Evolutionary conservation across 2,329 filamentous ascomycete genomes (phyloP), one percentile per base, ranked within the genome.

Genomic region (Pseudofabraea citricarpa): DNA sequence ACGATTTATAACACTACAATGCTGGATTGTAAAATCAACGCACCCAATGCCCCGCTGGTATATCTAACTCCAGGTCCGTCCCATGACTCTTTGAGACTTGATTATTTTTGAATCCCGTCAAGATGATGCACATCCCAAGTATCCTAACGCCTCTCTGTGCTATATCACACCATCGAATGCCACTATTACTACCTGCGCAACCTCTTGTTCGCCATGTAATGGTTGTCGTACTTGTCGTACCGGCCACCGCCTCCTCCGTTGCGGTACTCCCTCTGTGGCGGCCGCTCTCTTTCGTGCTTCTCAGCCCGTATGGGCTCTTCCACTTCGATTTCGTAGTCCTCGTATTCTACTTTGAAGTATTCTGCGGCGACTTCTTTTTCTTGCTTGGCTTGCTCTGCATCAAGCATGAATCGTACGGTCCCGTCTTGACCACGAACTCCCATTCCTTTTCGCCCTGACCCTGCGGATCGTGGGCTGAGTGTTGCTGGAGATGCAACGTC

Each of bases 341-440:
- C 86, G 56, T 79, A 88, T 57, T 89, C 84, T 33, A 85, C 77
- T 32, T 77, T 79, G 59, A 85, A 88, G 62, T 83, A 90, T 39
- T 76, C 72, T 4, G 74, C 73, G 2, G 90, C 84, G 10, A 75
- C 72, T 10, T 75, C 73, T 54, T 80, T 78, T 65, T 98, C 93
- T 13, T 74, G 72, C 36, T 77, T 75, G 2, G 90, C 90, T 39
- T 84, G 77, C 43, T 85, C 83, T 0, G 83, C 79, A 51, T 95
- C 87, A 38, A 97, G 83, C 65, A 96, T 88, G 63, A 95, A 97
- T 6, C 93, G 79, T 52, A 94, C 81, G 0, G 91, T 95, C 6
- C 86, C 86, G 18, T 88, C 84, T 55, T 75, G 63, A 65, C 67
- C 50, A 62, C 53, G 50, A 15, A 37, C 43, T 6, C 49, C 50